phyloP scores from a whole-genome alignment of 805 yeast species.

The Kluyveromyces nonfermentans region DNA sequence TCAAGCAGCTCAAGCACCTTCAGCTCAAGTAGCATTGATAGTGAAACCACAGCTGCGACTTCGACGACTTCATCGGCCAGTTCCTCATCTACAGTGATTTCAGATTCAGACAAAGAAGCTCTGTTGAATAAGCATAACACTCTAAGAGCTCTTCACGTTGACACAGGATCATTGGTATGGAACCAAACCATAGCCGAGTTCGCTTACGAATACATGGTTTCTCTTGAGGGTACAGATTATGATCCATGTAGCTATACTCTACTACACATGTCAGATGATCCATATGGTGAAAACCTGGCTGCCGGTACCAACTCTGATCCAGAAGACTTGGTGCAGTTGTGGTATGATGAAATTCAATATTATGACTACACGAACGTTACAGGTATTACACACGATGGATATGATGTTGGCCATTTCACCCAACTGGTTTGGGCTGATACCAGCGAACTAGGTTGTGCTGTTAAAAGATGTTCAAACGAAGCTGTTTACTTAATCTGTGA shows the following conservation, averaged over 20 bases:
- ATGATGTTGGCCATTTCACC: conserved; percentile 62
- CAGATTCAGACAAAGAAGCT: conserved; percentile 15
- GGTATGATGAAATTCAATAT: conserved; percentile 57
- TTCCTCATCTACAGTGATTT: conserved; percentile 11
- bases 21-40: conserved; percentile 15
- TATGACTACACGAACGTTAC: conserved; percentile 45
- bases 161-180: conserved; percentile 41
- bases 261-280: conserved; percentile 42
- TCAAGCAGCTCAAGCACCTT: conserved; percentile 2
- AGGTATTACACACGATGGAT: conserved; percentile 34
- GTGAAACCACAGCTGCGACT: conserved; percentile 16
- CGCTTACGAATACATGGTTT: conserved; percentile 43
- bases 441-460: conserved; percentile 58
- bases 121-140: conserved; percentile 42
- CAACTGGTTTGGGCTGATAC: conserved; percentile 64
- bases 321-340: conserved; percentile 52
- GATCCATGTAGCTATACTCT: conserved; percentile 53
- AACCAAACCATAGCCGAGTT: conserved; percentile 35
- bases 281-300: conserved; percentile 71
- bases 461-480: conserved; percentile 11
- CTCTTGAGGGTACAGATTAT: conserved; percentile 31
- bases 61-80: conserved; percentile 13
- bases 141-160: conserved; percentile 38
- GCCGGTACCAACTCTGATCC: conserved; percentile 39
- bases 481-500: conserved; percentile 47